Percentiles rank a stretch among this genome's conserved stretches.
Evolutionary conservation across 441 rosid genomes (phyloP).

Genomic region (Pelargonium australe): DNA sequence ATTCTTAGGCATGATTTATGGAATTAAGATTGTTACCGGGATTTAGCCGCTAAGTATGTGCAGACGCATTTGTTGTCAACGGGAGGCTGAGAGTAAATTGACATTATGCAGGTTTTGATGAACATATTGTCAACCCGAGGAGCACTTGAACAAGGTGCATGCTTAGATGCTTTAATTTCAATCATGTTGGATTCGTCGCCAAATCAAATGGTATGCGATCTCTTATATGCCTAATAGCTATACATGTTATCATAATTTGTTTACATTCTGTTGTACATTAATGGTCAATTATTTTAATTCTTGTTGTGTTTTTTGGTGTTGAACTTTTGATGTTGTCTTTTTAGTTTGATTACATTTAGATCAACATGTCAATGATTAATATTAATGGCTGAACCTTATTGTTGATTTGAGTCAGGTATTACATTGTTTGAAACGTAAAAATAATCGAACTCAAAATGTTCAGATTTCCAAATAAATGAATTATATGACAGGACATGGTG

Average conservation of each 20-base stretch:
- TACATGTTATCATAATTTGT: not conserved
- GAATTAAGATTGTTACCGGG: no score
- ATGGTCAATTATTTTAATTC: not conserved
- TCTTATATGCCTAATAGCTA: slow-evolving; percentile 9
- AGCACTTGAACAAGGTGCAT: slow-evolving; percentile 75
- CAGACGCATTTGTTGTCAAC: not conserved
- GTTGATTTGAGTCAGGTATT: no score
- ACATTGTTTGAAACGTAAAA: no score
- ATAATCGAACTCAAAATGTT: no score
- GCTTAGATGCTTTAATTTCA: slow-evolving; percentile 82
- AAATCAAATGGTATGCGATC: slow-evolving; percentile 69
- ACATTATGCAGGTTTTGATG: slow-evolving; percentile 63
- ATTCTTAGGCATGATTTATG: not conserved
- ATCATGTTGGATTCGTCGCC: slow-evolving; percentile 81
- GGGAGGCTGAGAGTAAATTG: not conserved
- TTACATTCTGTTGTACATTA: not conserved
- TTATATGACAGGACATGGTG: no score
- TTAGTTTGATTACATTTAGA: not conserved
- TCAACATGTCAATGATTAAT: not conserved
- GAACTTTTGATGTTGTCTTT: not conserved
- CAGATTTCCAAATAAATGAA: no score
- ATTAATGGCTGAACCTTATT: no score
- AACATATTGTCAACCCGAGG: slow-evolving; percentile 68
- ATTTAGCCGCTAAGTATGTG: no score
- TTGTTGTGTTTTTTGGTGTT: not conserved